Evolutionary conservation across 257 asterid genomes (phyloP).

Genomic region (Nicotiana noctiflora): DNA sequence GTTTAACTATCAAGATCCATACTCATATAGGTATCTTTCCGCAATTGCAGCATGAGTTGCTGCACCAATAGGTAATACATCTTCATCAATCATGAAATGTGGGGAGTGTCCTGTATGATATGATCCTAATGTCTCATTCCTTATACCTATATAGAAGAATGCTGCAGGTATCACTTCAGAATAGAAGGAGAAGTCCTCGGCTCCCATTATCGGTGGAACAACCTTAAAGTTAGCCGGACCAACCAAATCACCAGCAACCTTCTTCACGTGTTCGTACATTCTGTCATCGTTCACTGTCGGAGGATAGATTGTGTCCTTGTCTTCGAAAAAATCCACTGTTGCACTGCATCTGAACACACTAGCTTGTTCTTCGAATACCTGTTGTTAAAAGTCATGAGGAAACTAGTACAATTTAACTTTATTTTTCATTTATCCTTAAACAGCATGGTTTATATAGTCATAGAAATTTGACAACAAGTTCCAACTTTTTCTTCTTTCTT

Average conservation of each 20-base stretch:
- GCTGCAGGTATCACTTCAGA: slow-evolving; percentile 73
- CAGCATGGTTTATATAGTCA: too few relatives aligned
- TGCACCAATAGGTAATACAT: slow-evolving; percentile 73
- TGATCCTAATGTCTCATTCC: slow-evolving; percentile 62
- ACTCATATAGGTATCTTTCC: slow-evolving; percentile 62
- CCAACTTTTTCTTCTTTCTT: not conserved
- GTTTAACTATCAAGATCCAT: not conserved
- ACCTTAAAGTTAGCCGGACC: slow-evolving; percentile 45
- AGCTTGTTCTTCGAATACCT: slow-evolving; percentile 72
- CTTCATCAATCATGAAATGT: slow-evolving; percentile 76
- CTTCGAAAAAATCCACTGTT: slow-evolving; percentile 69
- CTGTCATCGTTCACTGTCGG: slow-evolving; percentile 64
- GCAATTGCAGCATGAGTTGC: slow-evolving; percentile 91
- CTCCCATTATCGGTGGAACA: slow-evolving; percentile 78
- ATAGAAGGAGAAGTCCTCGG: slow-evolving; percentile 90
- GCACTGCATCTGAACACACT: slow-evolving; percentile 72
- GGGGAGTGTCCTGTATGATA: slow-evolving; percentile 69
- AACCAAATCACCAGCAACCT: slow-evolving; percentile 33
- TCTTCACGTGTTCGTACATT: slow-evolving; percentile 55
- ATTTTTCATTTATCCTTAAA: too few relatives aligned
- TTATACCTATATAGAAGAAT: slow-evolving; percentile 74
- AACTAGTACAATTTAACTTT: not conserved
- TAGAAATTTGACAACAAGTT: too few relatives aligned
- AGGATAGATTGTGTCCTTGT: slow-evolving; percentile 58
- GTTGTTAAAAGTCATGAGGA: slow-evolving; percentile 11